A percentile compares a stretch with the other conserved stretches of the same genome.
Conservation (phyloP, 2,329 filamentous ascomycete genomes). For the Aspergillus viridinutans region DNA sequence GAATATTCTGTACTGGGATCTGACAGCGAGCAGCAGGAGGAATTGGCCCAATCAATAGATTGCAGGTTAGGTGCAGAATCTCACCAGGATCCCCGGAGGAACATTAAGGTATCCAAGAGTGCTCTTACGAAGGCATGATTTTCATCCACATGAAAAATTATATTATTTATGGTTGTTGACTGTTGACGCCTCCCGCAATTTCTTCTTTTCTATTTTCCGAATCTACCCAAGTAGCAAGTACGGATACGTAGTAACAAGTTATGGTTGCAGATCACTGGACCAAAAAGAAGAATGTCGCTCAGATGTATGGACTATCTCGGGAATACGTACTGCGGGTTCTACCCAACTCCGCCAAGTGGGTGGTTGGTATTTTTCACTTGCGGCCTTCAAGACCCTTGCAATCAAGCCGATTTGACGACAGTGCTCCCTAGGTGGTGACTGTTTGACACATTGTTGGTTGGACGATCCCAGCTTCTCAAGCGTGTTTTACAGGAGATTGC, state of each 20-base stretch:
- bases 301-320: slow-evolving; percentile 5
- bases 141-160: background rate
- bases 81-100: background rate
- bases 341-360: background rate
- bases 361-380: slow-evolving; percentile 13
- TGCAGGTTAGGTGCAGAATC: background rate
- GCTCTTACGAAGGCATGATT: background rate
- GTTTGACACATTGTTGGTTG: background rate
- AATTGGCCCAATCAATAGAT: background rate
- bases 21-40: background rate
- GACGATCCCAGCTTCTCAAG: background rate
- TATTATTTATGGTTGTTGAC: background rate
- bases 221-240: background rate
- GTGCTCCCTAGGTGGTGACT: background rate
- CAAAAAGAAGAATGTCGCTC: slow-evolving; percentile 11
- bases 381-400: background rate
- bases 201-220: slow-evolving; percentile 1
- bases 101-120: background rate
- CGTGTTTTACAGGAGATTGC: background rate
- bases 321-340: background rate
- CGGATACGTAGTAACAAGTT: background rate
- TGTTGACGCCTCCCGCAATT: background rate
- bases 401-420: background rate
- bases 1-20: too few relatives aligned
- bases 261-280: slow-evolving; percentile 14